phyloP scores from a whole-genome alignment of 2,329 filamentous ascomycete genomes.

The Talaromyces funiculosus region DNA sequence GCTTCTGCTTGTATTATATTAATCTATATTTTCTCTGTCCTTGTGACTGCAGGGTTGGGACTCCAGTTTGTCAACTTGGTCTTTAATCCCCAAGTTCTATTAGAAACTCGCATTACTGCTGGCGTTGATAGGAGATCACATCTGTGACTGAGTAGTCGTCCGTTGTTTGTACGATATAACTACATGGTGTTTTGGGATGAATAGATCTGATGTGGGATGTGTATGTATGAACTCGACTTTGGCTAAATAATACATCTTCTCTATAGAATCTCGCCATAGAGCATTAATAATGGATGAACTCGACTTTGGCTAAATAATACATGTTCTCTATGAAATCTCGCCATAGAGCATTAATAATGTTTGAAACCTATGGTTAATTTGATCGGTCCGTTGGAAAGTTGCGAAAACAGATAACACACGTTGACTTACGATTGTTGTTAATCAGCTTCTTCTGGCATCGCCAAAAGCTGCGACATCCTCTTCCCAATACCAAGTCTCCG shows the following conservation, averaged over 20 bases:
- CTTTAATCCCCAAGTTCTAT: not conserved
- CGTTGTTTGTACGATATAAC: conserved; percentile 1
- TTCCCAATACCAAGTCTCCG: no score
- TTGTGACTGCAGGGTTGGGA: not conserved
- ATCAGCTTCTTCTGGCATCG: no score
- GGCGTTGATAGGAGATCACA: conserved; percentile 5
- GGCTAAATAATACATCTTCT: not conserved
- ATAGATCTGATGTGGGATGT: not conserved
- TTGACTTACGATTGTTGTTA: no score
- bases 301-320: not conserved
- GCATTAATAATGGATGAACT: no score
- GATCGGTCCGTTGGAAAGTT: no score
- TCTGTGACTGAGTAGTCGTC: not conserved
- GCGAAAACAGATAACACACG: no score
- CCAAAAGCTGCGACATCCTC: no score
- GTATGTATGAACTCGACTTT: not conserved
- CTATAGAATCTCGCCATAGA: no score
- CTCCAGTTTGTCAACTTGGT: not conserved
- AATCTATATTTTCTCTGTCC: not conserved
- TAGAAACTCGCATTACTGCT: conserved; percentile 6
- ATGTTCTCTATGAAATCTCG: not conserved
- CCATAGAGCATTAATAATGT: no score
- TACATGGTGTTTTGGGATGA: not conserved
- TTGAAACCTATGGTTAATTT: no score
- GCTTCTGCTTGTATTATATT: conserved; percentile 8